These are phyloP conservation scores for Hypoxylon sp. DNA, from an alignment of 2,329 filamentous ascomycete genomes.

Conservation along the genomic window DNA sequence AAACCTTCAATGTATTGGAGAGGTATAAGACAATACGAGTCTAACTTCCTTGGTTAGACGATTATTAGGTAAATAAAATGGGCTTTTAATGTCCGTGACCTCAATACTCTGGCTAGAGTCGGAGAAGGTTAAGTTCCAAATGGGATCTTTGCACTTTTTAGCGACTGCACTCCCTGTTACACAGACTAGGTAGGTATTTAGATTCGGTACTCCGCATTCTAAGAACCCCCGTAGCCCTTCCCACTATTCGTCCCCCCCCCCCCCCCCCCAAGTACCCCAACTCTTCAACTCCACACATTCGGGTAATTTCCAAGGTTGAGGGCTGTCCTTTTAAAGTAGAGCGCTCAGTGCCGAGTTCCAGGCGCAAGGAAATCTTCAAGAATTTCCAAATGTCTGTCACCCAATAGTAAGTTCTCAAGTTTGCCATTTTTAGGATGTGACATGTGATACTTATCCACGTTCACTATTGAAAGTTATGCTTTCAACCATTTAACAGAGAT, in stretches of 20 bases:
- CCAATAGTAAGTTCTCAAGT: conserved; percentile 7
- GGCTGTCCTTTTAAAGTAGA: conserved; percentile 13
- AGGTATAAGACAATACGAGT: background rate
- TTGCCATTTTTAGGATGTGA: conserved; percentile 1
- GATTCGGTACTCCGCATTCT: conserved; percentile 44
- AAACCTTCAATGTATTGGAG: background rate
- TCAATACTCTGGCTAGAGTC: background rate
- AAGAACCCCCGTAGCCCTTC: conserved; percentile 9
- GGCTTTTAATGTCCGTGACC: background rate
- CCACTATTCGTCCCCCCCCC: conserved; percentile 20
- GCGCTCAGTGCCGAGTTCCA: conserved; percentile 24
- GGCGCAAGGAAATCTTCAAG: conserved; percentile 5
- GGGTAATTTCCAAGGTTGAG: conserved; percentile 38
- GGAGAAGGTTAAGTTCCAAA: conserved; percentile 8
- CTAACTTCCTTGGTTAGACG: background rate
- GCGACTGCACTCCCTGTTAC: conserved; percentile 24
- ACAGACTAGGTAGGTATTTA: conserved; percentile 3
- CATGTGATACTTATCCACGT: conserved; percentile 1
- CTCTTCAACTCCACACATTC: conserved; percentile 44
- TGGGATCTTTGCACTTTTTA: conserved; percentile 10
- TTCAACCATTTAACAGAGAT: conserved; percentile 5
- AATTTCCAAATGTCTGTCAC: conserved; percentile 19
- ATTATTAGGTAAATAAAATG: background rate
- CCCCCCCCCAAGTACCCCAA: conserved; percentile 43
- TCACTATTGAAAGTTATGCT: conserved; percentile 7